Conservation (phyloP, 371 early-diverging fungal species). For the Mortierella sp. region DNA sequence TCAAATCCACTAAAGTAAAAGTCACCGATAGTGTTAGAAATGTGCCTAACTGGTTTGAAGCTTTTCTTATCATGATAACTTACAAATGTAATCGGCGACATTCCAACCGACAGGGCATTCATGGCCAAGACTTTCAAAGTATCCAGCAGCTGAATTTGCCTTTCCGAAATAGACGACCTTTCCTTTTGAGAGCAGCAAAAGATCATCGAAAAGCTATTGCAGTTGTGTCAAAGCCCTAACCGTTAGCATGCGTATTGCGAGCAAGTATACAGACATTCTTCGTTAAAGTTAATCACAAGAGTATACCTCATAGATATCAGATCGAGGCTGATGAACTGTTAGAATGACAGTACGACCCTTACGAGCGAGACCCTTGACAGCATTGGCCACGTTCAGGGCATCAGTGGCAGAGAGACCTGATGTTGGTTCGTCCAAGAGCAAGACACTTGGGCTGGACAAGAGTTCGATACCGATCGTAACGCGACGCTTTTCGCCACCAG, state of each 20-base stretch:
- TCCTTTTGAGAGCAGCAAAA: constrained; percentile 88
- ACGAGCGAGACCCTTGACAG: constrained; percentile 82
- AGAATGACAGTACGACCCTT: constrained; percentile 88
- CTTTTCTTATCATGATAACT: background rate
- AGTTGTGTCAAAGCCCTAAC: background rate
- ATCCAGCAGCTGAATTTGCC: constrained; percentile 61
- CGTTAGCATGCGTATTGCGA: background rate
- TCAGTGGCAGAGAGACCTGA: constrained; percentile 86
- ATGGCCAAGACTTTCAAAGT: constrained; percentile 77
- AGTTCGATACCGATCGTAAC: constrained; percentile 78
- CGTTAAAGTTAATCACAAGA: too few species aligned
- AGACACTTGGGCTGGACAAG: constrained; percentile 71
- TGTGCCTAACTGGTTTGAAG: background rate
- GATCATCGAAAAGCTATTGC: constrained; percentile 78
- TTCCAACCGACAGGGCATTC: constrained; percentile 91
- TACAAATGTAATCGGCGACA: constrained; percentile 86
- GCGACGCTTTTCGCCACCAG: constrained; percentile 75
- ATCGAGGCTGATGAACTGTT: constrained; percentile 95
- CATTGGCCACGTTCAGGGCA: constrained; percentile 88
- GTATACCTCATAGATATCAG: constrained; percentile 78
- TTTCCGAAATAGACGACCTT: constrained; percentile 84
- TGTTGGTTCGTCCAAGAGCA: constrained; percentile 64
- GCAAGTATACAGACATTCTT: too few species aligned
- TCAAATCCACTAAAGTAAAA: constrained; percentile 37
- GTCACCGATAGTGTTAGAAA: background rate